Evolutionary conservation across 108 stramenopile species (phyloP).

Genomic region (Cyclostephanos tholiformis): DNA sequence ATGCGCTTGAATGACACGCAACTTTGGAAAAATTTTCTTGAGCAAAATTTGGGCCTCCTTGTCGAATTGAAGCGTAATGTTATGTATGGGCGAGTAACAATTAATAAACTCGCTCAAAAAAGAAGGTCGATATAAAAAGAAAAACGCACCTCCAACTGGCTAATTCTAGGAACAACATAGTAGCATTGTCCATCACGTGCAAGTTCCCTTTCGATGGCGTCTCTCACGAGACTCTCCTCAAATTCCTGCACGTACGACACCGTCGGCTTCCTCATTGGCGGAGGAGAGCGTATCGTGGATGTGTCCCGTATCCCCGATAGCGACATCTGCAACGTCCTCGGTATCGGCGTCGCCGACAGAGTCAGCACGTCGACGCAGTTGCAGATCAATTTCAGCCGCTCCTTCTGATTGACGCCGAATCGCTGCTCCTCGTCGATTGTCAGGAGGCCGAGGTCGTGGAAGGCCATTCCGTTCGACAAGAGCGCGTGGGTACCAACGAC

Average conservation of each 20-base stretch:
- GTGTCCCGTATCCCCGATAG: slow-evolving; percentile 91
- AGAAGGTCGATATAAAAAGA: not conserved
- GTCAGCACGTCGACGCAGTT: slow-evolving; percentile 94
- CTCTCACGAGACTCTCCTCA: slow-evolving; percentile 58
- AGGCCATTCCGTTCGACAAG: slow-evolving; percentile 72
- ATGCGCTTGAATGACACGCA: slow-evolving; percentile 84
- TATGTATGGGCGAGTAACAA: too few relatives aligned
- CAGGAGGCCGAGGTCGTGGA: slow-evolving; percentile 88
- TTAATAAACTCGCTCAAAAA: not conserved
- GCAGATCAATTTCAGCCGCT: slow-evolving; percentile 86
- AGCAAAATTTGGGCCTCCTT: slow-evolving; percentile 65
- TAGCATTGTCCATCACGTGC: slow-evolving; percentile 86
- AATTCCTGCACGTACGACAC: slow-evolving; percentile 79
- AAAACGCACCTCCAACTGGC: slow-evolving; percentile 52
- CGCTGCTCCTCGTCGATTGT: slow-evolving; percentile 97
- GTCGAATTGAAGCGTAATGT: not conserved
- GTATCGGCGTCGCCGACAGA: slow-evolving; percentile 95
- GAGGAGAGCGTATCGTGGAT: slow-evolving; percentile 87
- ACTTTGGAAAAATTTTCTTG: slow-evolving; percentile 64
- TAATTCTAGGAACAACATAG: slow-evolving; percentile 91
- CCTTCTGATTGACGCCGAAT: slow-evolving; percentile 97
- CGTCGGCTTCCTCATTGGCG: slow-evolving; percentile 85
- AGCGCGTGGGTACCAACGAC: slow-evolving; percentile 95
- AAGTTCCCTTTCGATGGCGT: slow-evolving; percentile 76
- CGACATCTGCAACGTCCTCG: slow-evolving; percentile 93